Conservation (phyloP, 495 filamentous ascomycete genomes). For the Bombardia bombarda region DNA sequence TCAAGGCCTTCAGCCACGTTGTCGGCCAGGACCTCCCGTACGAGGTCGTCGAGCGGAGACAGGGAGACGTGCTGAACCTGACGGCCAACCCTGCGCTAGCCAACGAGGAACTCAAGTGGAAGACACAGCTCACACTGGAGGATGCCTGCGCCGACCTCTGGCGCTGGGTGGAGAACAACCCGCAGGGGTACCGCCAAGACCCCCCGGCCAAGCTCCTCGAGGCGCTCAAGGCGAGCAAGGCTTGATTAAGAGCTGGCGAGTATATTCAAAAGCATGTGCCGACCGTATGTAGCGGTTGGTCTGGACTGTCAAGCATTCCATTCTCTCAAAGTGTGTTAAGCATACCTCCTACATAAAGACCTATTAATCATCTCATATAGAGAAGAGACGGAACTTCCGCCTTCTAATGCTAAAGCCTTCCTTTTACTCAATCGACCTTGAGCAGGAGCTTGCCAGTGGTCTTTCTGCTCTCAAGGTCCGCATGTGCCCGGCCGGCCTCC, state of each 20-base stretch:
- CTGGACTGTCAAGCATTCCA: neutral
- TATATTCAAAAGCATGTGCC: too few species aligned
- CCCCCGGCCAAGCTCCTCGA: constrained; percentile 79
- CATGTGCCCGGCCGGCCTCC: constrained; percentile 67
- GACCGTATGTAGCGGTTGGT: neutral
- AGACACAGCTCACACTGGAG: constrained; percentile 82
- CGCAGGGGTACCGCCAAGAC: constrained; percentile 84
- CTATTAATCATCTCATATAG: constrained; percentile 2
- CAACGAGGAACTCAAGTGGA: constrained; percentile 85
- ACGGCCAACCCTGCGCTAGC: constrained; percentile 86
- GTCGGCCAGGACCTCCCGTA: constrained; percentile 82
- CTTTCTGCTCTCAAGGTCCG: constrained; percentile 73
- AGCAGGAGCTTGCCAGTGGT: constrained; percentile 74
- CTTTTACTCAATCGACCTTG: constrained; percentile 29
- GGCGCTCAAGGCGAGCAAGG: constrained; percentile 46
- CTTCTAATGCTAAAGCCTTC: too few species aligned
- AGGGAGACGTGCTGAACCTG: constrained; percentile 88
- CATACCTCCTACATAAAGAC: constrained; percentile 1
- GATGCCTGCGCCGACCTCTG: constrained; percentile 90
- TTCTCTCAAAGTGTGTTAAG: constrained; percentile 2
- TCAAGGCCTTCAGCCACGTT: constrained; percentile 83
- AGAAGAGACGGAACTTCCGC: neutral
- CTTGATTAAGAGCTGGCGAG: neutral
- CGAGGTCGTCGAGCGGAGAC: constrained; percentile 72
- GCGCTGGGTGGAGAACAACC: constrained; percentile 94